Conservation (phyloP, 176 grass and related monocot genomes). For the Tuctoria greenei region DNA sequence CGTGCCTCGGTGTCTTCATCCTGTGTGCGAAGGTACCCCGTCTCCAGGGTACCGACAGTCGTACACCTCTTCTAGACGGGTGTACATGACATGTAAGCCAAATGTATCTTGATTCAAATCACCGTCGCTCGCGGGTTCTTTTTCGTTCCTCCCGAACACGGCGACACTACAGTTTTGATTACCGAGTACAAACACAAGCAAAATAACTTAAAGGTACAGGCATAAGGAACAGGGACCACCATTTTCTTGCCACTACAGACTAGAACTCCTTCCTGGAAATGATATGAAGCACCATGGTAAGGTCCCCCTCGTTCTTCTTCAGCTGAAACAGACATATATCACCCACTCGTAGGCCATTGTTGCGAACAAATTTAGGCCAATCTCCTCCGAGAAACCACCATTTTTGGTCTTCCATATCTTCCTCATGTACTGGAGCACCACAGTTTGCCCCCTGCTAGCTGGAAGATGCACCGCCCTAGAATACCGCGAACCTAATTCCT, state of each 20-base stretch:
- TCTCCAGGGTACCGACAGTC: too few species aligned
- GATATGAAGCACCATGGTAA: conserved; percentile 42
- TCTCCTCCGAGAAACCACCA: background rate
- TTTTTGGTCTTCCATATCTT: conserved; percentile 11
- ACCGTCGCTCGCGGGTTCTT: too few species aligned
- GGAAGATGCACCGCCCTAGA: conserved; percentile 18
- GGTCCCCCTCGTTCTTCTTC: conserved; percentile 8
- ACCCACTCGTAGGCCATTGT: conserved; percentile 39
- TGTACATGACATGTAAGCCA: too few species aligned
- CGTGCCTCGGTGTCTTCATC: too few species aligned
- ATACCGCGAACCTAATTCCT: conserved; percentile 35
- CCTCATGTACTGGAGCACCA: conserved; percentile 6
- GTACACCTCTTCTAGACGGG: too few species aligned
- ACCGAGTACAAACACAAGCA: conserved; percentile 9
- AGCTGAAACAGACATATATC: conserved; percentile 57
- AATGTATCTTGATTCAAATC: too few species aligned
- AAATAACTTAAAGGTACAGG: background rate
- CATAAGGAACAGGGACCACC: background rate
- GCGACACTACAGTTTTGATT: background rate
- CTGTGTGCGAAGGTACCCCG: too few species aligned
- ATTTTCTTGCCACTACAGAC: background rate
- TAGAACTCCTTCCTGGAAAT: conserved; percentile 2
- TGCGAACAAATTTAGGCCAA: conserved; percentile 34
- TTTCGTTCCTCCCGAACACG: background rate
- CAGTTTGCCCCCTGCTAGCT: background rate